Conservation (phyloP, 2,329 filamentous ascomycete genomes). For the Aschersonia sp. region DNA sequence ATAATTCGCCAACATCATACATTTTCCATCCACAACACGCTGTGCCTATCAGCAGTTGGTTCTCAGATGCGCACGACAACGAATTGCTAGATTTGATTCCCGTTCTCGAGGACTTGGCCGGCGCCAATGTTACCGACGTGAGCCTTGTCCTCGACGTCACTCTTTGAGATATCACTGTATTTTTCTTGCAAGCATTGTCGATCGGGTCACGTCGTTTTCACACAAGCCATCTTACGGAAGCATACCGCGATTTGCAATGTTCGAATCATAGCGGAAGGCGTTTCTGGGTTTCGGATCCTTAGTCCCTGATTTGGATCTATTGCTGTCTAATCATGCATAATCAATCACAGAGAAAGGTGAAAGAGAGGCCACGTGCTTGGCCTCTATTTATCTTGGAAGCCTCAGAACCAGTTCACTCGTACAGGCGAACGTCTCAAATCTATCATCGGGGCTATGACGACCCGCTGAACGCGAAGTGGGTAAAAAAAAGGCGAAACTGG, state of each 20-base stretch:
- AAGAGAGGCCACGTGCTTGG: background rate
- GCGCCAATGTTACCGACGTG: slow-evolving; percentile 80
- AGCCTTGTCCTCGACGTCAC: slow-evolving; percentile 93
- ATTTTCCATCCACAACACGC: slow-evolving; percentile 99
- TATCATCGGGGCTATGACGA: too few species aligned
- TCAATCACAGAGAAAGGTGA: slow-evolving; percentile 7
- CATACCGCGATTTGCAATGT: slow-evolving; percentile 20
- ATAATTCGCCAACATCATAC: slow-evolving; percentile 97
- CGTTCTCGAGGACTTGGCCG: slow-evolving; percentile 91
- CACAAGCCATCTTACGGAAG: slow-evolving; percentile 8
- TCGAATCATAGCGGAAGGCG: slow-evolving; percentile 40
- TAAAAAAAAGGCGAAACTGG: too few species aligned
- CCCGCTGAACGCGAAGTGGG: too few species aligned
- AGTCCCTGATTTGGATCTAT: slow-evolving; percentile 34
- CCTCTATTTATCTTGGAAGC: slow-evolving; percentile 1
- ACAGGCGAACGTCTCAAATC: too few species aligned
- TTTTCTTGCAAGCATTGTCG: slow-evolving; percentile 8
- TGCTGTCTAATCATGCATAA: slow-evolving; percentile 38
- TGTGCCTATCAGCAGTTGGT: slow-evolving; percentile 99
- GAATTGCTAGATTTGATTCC: slow-evolving; percentile 95
- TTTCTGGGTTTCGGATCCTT: slow-evolving; percentile 34
- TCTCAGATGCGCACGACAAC: slow-evolving; percentile 98
- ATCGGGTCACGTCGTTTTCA: slow-evolving; percentile 13
- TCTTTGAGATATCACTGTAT: slow-evolving; percentile 34
- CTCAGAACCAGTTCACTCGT: background rate